A percentile compares a stretch with the other conserved stretches of the same genome.
Evolutionary conservation across 108 stramenopile genomes (phyloP).

Genomic region (Nannochloropsis salina): DNA sequence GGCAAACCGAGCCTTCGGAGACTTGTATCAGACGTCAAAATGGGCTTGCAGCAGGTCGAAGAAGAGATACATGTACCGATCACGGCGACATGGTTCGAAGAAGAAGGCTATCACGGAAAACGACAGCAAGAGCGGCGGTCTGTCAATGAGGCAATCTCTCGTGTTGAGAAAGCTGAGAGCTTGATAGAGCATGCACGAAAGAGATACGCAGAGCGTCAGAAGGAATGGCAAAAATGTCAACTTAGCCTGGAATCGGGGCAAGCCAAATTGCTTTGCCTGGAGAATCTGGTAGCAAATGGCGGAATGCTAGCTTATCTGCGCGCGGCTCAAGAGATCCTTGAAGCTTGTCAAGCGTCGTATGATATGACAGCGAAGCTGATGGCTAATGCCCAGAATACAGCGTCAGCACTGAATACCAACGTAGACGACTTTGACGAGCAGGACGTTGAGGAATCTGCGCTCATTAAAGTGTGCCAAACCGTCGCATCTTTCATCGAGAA

Average conservation of each 20-base stretch:
- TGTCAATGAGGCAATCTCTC: background rate
- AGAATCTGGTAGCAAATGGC: background rate
- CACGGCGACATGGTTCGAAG: background rate
- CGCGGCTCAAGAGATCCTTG: background rate
- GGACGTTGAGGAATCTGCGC: background rate
- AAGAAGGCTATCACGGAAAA: background rate
- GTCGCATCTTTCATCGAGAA: background rate
- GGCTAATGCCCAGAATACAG: background rate
- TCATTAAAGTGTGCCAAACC: background rate
- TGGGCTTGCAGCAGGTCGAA: background rate
- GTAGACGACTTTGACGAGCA: background rate
- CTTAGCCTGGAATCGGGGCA: background rate
- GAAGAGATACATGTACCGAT: background rate
- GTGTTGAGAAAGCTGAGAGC: slow-evolving; percentile 2
- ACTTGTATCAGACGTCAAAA: background rate
- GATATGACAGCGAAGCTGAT: background rate
- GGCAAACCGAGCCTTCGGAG: background rate
- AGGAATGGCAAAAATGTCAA: background rate
- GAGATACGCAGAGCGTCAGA: background rate
- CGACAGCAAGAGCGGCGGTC: background rate
- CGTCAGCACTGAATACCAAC: background rate
- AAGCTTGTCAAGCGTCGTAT: background rate
- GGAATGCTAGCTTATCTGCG: background rate
- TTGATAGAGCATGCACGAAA: background rate
- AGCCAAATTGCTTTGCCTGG: background rate